Evolutionary conservation across 2,329 filamentous ascomycete genomes (phyloP).

Genomic region (Sporothrix pallida): DNA sequence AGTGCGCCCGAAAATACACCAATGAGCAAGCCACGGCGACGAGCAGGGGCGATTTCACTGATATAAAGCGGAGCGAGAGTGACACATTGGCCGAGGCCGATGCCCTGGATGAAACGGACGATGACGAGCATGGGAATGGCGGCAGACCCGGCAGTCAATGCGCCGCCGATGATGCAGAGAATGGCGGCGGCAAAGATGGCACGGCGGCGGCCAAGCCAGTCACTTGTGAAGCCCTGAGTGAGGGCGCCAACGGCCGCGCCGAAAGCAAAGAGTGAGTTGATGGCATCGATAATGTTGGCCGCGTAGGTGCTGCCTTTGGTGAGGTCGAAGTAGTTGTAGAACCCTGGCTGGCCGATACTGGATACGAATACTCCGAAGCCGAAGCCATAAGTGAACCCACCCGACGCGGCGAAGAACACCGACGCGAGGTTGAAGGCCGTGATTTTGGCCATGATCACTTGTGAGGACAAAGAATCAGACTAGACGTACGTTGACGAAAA

Average conservation of each 20-base stretch:
- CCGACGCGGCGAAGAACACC: constrained; percentile 28
- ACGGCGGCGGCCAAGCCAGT: constrained; percentile 33
- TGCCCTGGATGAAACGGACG: constrained; percentile 35
- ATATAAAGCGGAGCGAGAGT: constrained; percentile 35
- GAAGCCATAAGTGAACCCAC: constrained; percentile 31
- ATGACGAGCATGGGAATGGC: constrained; percentile 33
- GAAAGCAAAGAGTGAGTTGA: constrained; percentile 35
- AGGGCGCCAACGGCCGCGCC: constrained; percentile 34
- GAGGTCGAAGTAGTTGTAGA: constrained; percentile 31
- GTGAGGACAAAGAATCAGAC: background rate
- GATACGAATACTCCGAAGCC: constrained; percentile 29
- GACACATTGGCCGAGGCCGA: constrained; percentile 35
- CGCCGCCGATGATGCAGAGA: constrained; percentile 31
- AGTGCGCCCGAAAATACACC: constrained; percentile 34
- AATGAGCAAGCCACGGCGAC: constrained; percentile 32
- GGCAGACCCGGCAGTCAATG: constrained; percentile 34
- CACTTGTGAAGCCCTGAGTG: constrained; percentile 33
- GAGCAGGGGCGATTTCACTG: constrained; percentile 33
- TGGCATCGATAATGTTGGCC: constrained; percentile 30
- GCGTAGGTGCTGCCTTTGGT: constrained; percentile 28
- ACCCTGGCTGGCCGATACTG: constrained; percentile 30
- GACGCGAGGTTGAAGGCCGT: constrained; percentile 24
- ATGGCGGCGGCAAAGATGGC: constrained; percentile 33
- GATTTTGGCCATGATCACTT: constrained; percentile 22
- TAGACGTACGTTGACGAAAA: background rate